Evolutionary conservation across 2,329 filamentous ascomycete species (phyloP), one percentile per base, ranked within the genome.

Genomic region (Exserohilum rostratum): DNA sequence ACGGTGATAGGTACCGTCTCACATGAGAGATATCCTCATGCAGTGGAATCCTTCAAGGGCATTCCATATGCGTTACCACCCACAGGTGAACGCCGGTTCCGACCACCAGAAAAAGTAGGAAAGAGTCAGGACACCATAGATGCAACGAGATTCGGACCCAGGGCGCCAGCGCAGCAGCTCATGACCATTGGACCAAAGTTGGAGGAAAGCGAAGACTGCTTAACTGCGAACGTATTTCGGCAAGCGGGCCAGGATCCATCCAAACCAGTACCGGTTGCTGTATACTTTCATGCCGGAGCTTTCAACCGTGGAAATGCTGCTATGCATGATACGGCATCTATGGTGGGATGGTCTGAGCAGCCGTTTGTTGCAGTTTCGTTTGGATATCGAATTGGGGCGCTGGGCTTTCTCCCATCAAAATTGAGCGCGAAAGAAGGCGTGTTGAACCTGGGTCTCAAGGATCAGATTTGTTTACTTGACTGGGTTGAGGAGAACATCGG

Each of bases 211-310:
- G 65, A 68, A 49, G 64, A 68, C 30, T 68, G 65, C 31, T 46
- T 68, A 9, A 65, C 55, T 13, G 50, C 60, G n/a, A 68, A 68
- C 12, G 52, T 66, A 6, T 68, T 54, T 52, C 59, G 55, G 40
- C 59, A 54, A 20, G 49, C 53, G 22, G 17, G 38, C 47, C 12
- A 46, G 17, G 46, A 50, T 30, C 39, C 46, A 33, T 46, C 50
- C 7, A 30, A 44, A 15, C 33, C 38, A 15, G 44, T 62, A 33
- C 64, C 65, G 5, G 62, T 64, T 15, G 57, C 63, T 20, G 57
- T 88, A 2, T 87, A 86, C 65, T 73, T 89, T 29, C 86, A 88
- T 66, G 86, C 86, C 39, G 87, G 87, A 2, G 82, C 78, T 5
- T 89, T 88, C 76, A 87, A 76, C 44, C 53, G 64, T 9, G 65